phyloP scores from a whole-genome alignment of 176 grass and related monocot species.

The Zizania latifolia region DNA sequence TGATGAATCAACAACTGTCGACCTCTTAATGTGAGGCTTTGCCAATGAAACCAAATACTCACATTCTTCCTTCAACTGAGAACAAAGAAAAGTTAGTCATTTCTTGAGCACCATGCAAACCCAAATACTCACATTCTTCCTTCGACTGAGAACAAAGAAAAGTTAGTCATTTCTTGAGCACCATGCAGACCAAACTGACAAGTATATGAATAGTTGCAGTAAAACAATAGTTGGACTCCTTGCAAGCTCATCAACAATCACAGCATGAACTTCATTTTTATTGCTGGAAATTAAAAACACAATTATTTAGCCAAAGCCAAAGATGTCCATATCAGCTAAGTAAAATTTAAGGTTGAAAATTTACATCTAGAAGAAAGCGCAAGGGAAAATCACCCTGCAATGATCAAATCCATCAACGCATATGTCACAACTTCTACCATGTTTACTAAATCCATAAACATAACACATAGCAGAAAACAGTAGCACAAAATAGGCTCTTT shows the following conservation, averaged over 20 bases:
- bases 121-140: slow-evolving; percentile 63
- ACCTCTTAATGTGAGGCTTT: slow-evolving; percentile 81
- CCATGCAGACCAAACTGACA: neutral
- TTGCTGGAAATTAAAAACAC: slow-evolving; percentile 13
- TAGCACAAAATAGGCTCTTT: too few species aligned
- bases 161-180: neutral
- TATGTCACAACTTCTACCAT: slow-evolving; percentile 97
- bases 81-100: slow-evolving; percentile 30
- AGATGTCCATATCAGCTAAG: slow-evolving; percentile 24
- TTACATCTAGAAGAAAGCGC: slow-evolving; percentile 5
- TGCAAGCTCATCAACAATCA: neutral
- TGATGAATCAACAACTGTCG: slow-evolving; percentile 75
- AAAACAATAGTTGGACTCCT: slow-evolving; percentile 5
- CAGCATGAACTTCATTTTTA: neutral
- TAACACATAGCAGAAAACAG: too few species aligned
- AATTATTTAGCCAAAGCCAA: slow-evolving; percentile 95
- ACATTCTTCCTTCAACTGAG: slow-evolving; percentile 92
- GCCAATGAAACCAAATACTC: slow-evolving; percentile 77
- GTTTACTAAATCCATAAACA: slow-evolving; percentile 98
- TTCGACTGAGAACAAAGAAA: slow-evolving; percentile 66
- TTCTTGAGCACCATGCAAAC: neutral
- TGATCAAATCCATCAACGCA: slow-evolving; percentile 99
- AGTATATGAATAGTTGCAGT: neutral
- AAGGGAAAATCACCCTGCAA: slow-evolving; percentile 64
- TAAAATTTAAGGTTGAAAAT: slow-evolving; percentile 1